Evolutionary conservation across 805 yeast genomes (phyloP).

Genomic region (Candida insectorum): DNA sequence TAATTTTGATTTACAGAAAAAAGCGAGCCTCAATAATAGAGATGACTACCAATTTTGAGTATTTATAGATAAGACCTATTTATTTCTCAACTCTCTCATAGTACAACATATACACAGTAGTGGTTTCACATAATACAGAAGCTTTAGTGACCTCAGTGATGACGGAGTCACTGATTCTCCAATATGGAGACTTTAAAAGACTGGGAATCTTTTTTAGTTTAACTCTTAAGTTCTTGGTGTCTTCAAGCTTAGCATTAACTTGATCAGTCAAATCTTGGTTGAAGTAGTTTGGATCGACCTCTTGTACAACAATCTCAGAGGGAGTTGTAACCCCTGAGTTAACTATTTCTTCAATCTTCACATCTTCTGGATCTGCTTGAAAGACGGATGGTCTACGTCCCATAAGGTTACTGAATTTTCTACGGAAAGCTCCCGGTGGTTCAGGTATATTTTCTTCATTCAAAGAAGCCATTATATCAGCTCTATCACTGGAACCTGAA

Average conservation of each 20-base stretch:
- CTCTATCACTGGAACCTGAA: slow-evolving; percentile 9
- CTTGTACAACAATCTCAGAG: slow-evolving; percentile 36
- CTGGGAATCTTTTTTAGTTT: slow-evolving; percentile 54
- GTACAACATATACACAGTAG: slow-evolving; percentile 82
- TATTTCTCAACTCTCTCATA: slow-evolving; percentile 57
- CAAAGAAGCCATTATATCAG: slow-evolving; percentile 11
- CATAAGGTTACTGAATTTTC: slow-evolving; percentile 35
- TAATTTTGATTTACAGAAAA: no score
- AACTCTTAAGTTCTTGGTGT: slow-evolving; percentile 20
- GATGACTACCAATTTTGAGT: background rate
- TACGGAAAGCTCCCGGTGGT: slow-evolving; percentile 28
- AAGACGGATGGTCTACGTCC: slow-evolving; percentile 39
- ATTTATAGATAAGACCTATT: background rate
- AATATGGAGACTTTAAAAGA: slow-evolving; percentile 58
- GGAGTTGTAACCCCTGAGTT: slow-evolving; percentile 40
- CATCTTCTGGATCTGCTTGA: slow-evolving; percentile 36
- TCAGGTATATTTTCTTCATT: slow-evolving; percentile 16
- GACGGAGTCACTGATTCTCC: slow-evolving; percentile 81
- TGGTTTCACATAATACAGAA: slow-evolving; percentile 63
- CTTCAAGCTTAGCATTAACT: slow-evolving; percentile 7
- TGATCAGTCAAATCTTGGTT: slow-evolving; percentile 8
- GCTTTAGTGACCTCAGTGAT: slow-evolving; percentile 57
- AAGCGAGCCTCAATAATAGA: background rate
- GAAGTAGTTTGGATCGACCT: slow-evolving; percentile 27
- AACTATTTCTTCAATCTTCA: slow-evolving; percentile 35